Base-by-base conservation (phyloP, 768 basidiomycete genomes). In the Kwoniella dejecticola region DNA sequence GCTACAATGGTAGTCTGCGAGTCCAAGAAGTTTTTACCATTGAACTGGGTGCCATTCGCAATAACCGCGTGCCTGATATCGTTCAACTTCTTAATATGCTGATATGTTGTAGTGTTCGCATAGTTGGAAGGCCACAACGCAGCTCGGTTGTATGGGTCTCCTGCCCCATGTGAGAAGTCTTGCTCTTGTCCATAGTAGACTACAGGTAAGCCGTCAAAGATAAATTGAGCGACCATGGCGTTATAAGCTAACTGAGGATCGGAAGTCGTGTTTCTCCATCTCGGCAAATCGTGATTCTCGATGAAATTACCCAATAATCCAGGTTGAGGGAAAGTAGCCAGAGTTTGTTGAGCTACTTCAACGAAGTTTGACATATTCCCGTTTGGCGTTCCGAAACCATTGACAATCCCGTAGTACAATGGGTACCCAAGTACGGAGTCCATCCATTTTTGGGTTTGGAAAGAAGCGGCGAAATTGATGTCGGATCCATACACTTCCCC, bases 401-500 rank as follows among this genome's bases (percentile, higher is more conserved):
- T 49, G 10, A 67, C 60, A 42, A 75, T 60, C 13, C 70, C 72
- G 56, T 71, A 74, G 57, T 75, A 76, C 12, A 71, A 59, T 11
- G 76, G 74, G 54, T 69, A 77, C 26, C 73, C 75, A 6, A 77
- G 63, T 36, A 76, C 58, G 0, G 70, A 69, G 50, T 77, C 76
- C 60, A 77, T 62, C 58, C 68, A 75, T 40, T 66, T 67, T 33
- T 74, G 46, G 7, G 67, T 70, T 44, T 77, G 76, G 58, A 63
- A 77, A 15, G 63, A 27, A 4, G 71, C 62, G 1, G 72, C 72
- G 50, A 63, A 71, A 53, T 41, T 53, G 19, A 88, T 81, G 42
- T 86, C 82, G 26, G 75, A 70, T n/a, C 82, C 85, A 59, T 86
- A 86, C 30, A 91, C 89, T 80, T 92, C 90, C 45, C 91, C 91